A percentile compares a stretch with the other conserved stretches of the same genome.
These are phyloP conservation scores for Talaromyces liani DNA, from an alignment of 495 filamentous ascomycete genomes.

Conservation along the genomic window DNA sequence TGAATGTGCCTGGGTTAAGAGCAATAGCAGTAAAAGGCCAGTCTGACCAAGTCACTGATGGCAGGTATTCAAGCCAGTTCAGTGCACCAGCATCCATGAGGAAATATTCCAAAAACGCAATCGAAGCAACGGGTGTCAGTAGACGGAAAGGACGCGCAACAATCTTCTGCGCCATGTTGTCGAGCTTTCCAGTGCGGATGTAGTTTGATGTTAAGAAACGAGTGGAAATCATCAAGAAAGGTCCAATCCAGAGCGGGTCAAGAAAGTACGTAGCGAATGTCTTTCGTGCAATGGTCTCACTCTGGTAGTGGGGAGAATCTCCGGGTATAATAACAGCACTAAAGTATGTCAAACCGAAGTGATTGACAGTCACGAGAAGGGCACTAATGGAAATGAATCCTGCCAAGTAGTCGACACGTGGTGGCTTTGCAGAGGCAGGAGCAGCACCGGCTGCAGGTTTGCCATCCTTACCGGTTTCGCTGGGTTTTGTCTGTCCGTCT, in stretches of 20 bases:
- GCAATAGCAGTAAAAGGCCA: constrained; percentile 29
- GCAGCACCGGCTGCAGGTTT: not conserved
- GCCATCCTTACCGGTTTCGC: not conserved
- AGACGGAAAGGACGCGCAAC: constrained; percentile 27
- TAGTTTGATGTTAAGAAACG: constrained; percentile 29
- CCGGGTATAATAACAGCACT: constrained; percentile 22
- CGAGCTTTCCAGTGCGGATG: constrained; percentile 26
- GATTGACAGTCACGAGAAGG: constrained; percentile 28
- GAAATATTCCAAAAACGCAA: constrained; percentile 34
- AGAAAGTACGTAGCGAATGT: constrained; percentile 29
- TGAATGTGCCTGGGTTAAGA: constrained; percentile 23
- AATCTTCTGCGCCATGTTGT: constrained; percentile 28
- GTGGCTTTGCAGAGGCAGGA: constrained; percentile 12
- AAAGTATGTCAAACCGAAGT: constrained; percentile 29
- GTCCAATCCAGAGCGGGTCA: constrained; percentile 31
- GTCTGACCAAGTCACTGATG: constrained; percentile 33
- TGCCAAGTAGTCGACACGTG: constrained; percentile 33
- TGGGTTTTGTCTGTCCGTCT: not conserved
- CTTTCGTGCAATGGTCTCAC: constrained; percentile 25
- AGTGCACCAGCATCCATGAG: constrained; percentile 31
- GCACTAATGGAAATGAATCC: constrained; percentile 28
- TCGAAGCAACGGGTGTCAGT: constrained; percentile 26
- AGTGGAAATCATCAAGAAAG: constrained; percentile 34
- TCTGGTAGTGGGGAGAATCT: constrained; percentile 20
- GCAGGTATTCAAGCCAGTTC: constrained; percentile 30